Base-by-base conservation (phyloP, 1,284 basidiomycete genomes). In the Neolentinus lepideus region DNA sequence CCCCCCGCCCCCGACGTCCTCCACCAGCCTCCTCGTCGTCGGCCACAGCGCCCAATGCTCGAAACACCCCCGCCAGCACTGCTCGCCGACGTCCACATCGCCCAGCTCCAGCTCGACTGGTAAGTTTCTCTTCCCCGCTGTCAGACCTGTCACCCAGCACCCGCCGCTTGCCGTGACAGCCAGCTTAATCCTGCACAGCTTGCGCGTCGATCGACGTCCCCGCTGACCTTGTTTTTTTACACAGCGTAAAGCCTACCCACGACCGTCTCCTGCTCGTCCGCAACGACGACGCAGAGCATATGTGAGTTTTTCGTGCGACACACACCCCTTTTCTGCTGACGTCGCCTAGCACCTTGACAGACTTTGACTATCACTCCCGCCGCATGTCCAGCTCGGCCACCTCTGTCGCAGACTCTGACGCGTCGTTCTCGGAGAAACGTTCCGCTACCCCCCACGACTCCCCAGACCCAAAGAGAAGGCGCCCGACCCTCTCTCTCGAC, bases 381-480 rank as follows among this genome's bases (percentile, higher is more conserved):
- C 79, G 81, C 60, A 84, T 84, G 83, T 84, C 83, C 66, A 74
- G 75, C 64, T 82, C 81, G 55, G 79, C 77, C 51, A 73, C 76
- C 50, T 83, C 81, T 25, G 77, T 75, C 14, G 74, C 81, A 27
- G 81, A 83, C 2, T 52, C 51, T 36, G 27, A 36, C 51, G 27
- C 33, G 33, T 29, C 27, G 19, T 16, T 27, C 19, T 22, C 27
- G 19, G 52, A 54, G 22, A 54, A 45, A 36, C 52, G 52, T 22
- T 35, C 35, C 14, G 19, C 24, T 14, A 43, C 52, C 14, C 52
- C 52, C 24, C 22, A 38, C n/a, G 52, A 54, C 22, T 43, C 52
- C 68, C 68, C 56, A 73, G 81, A 62, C 78, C 81, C 60, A 84
- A 84, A 50, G 47, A 21, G 47, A 21, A 14, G 47, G 11, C 47